Base-by-base conservation (phyloP, 495 filamentous ascomycete species). In the Podospora didyma region DNA sequence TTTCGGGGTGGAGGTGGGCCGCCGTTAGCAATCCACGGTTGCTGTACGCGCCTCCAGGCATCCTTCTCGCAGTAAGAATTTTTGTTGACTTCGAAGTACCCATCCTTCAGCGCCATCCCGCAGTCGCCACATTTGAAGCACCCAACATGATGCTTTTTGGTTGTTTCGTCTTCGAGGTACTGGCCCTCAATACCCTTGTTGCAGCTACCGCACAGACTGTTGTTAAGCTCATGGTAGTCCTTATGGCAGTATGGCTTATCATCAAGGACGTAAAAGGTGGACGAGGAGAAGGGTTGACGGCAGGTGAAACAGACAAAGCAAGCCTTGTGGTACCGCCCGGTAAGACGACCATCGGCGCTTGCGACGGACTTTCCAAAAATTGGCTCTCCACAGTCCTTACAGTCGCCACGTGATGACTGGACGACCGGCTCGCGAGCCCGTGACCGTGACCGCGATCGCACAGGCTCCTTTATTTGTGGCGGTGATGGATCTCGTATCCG, bases 221-320 rank as follows among this genome's bases (percentile, higher is more conserved):
- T 84, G 66, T 98, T 98, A 37, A 92, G 81, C 67, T 89, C 81
- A 71, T 98, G 94, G 66, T 98, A 98, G 70, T 98, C 92, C 34
- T 86, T 86, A 31, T 89, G 86, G 74, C 94, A 98, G 75, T 89
- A 96, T 3, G 94, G 94, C 9, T 83, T 75, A 69, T 98, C 89
- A 60, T 89, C 75, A 35, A 90, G 74, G 37, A 98, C 92, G 71
- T 98, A 98, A 64, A 98, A 98, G 51, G 94, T 92, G 2, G 89
- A 80, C 0, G 92, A 93, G 46, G 84, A 77, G 64, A 98, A 98
- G 2, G 92, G 89, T 22, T 82, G 80, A 12, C 74, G 73, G 75
- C 94, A 98, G 7, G 88, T 90, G 3, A 82, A 83, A 76, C 94
- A 98, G 4, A 93, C 89, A 68, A 98, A 97, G 65, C 94, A 98